These are phyloP conservation scores for Talaromyces sp. DNA, from an alignment of 2,329 filamentous ascomycete species.

Conservation along the genomic window DNA sequence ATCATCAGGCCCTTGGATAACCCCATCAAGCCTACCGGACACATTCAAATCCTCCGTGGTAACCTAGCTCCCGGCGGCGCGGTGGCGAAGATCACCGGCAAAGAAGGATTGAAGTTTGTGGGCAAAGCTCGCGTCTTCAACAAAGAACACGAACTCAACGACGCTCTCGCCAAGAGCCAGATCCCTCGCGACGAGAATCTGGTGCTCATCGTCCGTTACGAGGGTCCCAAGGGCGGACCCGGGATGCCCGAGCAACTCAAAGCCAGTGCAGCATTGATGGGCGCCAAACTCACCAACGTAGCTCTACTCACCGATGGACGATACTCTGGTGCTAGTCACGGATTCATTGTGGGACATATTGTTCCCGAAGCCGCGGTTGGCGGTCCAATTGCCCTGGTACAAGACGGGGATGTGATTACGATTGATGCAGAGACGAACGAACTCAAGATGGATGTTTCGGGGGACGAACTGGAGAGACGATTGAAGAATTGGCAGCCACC, in stretches of 20 bases:
- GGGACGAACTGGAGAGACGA: constrained; percentile 66
- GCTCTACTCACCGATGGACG: constrained; percentile 89
- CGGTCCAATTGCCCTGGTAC: constrained; percentile 79
- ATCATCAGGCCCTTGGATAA: constrained; percentile 78
- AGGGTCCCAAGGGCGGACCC: constrained; percentile 87
- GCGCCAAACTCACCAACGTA: constrained; percentile 79
- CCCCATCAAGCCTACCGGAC: constrained; percentile 81
- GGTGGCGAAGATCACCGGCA: constrained; percentile 94
- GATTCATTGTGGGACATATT: constrained; percentile 91
- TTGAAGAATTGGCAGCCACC: constrained; percentile 67
- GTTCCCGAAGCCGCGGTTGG: constrained; percentile 86
- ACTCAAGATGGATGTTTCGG: constrained; percentile 66
- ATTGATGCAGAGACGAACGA: constrained; percentile 79
- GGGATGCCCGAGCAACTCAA: constrained; percentile 96
- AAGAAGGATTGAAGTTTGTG: constrained; percentile 79
- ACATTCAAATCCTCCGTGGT: constrained; percentile 81
- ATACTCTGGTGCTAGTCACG: constrained; percentile 83
- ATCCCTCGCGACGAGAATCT: constrained; percentile 74
- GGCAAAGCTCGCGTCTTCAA: constrained; percentile 81
- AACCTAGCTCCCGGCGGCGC: constrained; percentile 86
- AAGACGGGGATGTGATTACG: constrained; percentile 75
- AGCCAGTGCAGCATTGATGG: constrained; percentile 86
- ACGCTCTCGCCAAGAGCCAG: constrained; percentile 66
- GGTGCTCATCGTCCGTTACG: constrained; percentile 86
- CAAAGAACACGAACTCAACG: constrained; percentile 75